These are phyloP conservation scores for Thozetella sp. DNA, from an alignment of 495 filamentous ascomycete species.

Conservation along the genomic window DNA sequence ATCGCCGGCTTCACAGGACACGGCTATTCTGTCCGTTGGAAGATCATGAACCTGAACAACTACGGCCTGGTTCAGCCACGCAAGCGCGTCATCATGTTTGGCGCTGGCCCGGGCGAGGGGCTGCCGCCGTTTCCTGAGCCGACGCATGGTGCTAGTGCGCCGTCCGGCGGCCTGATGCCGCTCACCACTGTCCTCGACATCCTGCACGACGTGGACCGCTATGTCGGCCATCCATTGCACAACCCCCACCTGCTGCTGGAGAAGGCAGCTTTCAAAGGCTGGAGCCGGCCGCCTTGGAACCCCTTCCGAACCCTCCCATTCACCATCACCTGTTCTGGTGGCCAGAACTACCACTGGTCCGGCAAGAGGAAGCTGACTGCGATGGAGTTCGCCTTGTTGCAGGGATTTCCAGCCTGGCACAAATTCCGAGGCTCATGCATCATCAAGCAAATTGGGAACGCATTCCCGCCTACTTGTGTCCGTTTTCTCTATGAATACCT, in stretches of 20 bases:
- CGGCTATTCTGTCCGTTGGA: constrained; percentile 70
- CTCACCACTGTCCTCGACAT: constrained; percentile 28
- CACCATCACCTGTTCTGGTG: constrained; percentile 73
- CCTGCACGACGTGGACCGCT: constrained; percentile 39
- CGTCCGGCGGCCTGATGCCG: constrained; percentile 16
- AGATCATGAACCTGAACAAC: constrained; percentile 43
- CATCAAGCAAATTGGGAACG: constrained; percentile 84
- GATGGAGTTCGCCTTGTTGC: constrained; percentile 74
- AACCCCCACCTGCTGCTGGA: constrained; percentile 7
- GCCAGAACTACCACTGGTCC: constrained; percentile 68
- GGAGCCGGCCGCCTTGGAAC: constrained; percentile 25
- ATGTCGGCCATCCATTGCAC: constrained; percentile 48
- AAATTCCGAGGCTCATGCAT: constrained; percentile 53
- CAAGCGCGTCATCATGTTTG: constrained; percentile 73
- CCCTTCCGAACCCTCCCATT: constrained; percentile 37
- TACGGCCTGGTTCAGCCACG: constrained; percentile 45
- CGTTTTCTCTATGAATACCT: constrained; percentile 61
- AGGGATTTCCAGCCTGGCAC: constrained; percentile 72
- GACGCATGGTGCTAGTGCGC: constrained; percentile 64
- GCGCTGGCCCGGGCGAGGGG: constrained; percentile 74
- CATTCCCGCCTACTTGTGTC: constrained; percentile 72
- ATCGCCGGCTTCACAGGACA: constrained; percentile 63
- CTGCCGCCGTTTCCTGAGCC: constrained; percentile 70
- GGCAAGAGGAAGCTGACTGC: constrained; percentile 69
- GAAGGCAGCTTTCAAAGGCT: neutral